These are phyloP conservation scores for Pisolithus thermaeus DNA, from an alignment of 1,284 basidiomycete genomes.

Conservation along the genomic window DNA sequence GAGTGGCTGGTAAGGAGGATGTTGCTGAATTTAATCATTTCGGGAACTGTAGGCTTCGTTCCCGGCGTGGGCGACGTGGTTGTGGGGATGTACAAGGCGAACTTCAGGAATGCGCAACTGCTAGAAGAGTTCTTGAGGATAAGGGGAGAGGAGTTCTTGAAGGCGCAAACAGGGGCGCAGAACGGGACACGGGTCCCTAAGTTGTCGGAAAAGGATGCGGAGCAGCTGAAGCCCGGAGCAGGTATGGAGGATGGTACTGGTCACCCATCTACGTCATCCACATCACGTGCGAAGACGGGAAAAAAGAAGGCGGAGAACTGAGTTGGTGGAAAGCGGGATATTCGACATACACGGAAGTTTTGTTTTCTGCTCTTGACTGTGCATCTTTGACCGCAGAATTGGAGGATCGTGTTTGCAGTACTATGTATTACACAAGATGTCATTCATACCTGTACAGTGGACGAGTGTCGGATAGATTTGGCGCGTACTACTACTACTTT, in stretches of 20 bases:
- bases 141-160: constrained; percentile 59
- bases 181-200: constrained; percentile 7
- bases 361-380: no score
- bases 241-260: constrained; percentile 26
- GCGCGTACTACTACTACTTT: no score
- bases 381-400: no score
- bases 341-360: no score
- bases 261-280: background rate
- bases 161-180: constrained; percentile 34
- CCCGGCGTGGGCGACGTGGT: constrained; percentile 78
- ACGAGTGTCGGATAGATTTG: no score
- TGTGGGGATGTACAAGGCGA: constrained; percentile 78
- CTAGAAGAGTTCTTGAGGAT: constrained; percentile 69
- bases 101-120: constrained; percentile 79
- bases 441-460: no score
- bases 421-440: no score
- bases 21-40: constrained; percentile 76
- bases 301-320: no score
- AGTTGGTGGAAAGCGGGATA: no score
- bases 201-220: constrained; percentile 30
- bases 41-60: constrained; percentile 67
- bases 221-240: constrained; percentile 48
- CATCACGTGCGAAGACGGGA: no score
- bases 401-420: no score
- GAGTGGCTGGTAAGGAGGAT: constrained; percentile 65